These are phyloP conservation scores for Letharia lupina DNA, from an alignment of 495 filamentous ascomycete genomes.

Conservation along the genomic window DNA sequence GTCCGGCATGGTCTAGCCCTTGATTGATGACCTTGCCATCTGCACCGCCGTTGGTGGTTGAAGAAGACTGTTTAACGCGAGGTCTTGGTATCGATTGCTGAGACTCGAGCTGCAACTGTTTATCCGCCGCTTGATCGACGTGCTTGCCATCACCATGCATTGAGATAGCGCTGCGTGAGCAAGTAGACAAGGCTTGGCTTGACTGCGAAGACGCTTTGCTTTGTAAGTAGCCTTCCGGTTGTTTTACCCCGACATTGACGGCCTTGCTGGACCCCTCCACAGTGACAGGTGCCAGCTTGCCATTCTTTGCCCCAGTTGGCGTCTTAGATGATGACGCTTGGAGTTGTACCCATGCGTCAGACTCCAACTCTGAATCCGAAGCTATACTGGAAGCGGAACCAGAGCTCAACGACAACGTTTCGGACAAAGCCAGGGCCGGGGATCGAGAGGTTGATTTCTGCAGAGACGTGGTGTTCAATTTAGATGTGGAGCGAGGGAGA, in stretches of 20 bases:
- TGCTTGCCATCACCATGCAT: neutral
- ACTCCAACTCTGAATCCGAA: neutral
- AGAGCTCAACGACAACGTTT: neutral
- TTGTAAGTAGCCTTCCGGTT: neutral
- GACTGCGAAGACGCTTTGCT: conserved; percentile 4
- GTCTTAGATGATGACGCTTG: neutral
- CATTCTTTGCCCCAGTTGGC: neutral
- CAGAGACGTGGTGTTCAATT: neutral
- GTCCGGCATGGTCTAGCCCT: conserved; percentile 10
- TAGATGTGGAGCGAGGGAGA: neutral
- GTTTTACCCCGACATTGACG: neutral
- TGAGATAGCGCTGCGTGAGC: neutral
- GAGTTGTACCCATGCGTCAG: neutral
- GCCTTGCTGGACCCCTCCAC: neutral
- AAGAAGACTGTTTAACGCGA: neutral
- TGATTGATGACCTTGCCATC: neutral
- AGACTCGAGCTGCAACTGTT: conserved; percentile 11
- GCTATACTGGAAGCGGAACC: conserved; percentile 5
- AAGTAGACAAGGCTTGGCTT: neutral
- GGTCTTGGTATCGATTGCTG: neutral
- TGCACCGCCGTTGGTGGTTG: neutral
- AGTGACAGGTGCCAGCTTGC: neutral
- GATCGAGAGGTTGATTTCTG: conserved; percentile 14
- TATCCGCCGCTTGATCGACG: conserved; percentile 3
- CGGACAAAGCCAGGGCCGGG: neutral